These are phyloP conservation scores for Beauveria sp. DNA, from an alignment of 2,329 filamentous ascomycete genomes.

Conservation along the genomic window DNA sequence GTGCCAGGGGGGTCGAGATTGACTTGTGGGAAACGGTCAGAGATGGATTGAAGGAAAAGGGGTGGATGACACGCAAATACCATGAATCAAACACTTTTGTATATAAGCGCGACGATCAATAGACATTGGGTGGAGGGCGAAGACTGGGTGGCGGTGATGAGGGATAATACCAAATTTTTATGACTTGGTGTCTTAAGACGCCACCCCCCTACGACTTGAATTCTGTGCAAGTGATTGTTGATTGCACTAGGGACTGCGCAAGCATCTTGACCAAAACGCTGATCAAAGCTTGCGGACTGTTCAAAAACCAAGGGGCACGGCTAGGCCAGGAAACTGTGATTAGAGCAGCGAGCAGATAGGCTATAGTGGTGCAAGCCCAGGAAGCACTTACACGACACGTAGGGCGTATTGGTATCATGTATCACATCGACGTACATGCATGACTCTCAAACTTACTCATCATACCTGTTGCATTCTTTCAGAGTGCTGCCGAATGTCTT, in stretches of 20 bases:
- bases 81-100: constrained; percentile 1
- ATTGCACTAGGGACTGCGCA: not conserved
- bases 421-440: no score
- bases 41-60: not conserved
- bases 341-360: no score
- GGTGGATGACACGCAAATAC: not conserved
- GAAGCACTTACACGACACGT: no score
- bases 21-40: not conserved
- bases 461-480: no score
- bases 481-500: no score
- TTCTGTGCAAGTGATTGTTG: not conserved
- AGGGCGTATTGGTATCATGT: no score
- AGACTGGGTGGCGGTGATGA: not conserved
- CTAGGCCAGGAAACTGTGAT: no score
- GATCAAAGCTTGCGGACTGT: no score
- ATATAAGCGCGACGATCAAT: not conserved
- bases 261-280: no score
- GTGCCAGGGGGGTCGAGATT: not conserved
- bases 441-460: no score
- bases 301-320: no score
- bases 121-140: not conserved
- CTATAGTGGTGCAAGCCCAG: no score
- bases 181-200: not conserved
- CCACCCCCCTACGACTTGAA: not conserved
- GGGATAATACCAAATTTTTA: constrained; percentile 1